Evolutionary conservation across 805 yeast species (phyloP).

Genomic region (Metschnikowia chrysomelidarum): DNA sequence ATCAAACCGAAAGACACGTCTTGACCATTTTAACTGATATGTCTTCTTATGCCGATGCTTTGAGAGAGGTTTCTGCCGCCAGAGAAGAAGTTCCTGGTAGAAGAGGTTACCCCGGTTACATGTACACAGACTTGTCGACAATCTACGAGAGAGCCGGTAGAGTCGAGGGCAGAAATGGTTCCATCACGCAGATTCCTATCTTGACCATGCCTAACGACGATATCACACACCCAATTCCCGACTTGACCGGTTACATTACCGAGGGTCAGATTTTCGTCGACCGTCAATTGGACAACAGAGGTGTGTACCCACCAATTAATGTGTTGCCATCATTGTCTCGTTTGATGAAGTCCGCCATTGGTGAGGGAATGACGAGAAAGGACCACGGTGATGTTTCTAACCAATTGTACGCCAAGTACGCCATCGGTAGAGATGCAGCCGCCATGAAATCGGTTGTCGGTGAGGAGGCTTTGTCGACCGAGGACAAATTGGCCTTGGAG

Average conservation of each 20-base stretch:
- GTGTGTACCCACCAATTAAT: constrained; percentile 98
- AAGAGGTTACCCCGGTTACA: constrained; percentile 99
- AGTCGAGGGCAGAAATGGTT: constrained; percentile 99
- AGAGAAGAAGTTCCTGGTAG: constrained; percentile 99
- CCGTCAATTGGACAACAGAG: constrained; percentile 93
- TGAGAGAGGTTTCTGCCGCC: constrained; percentile 99
- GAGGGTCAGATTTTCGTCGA: constrained; percentile 98
- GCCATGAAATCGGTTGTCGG: constrained; percentile 99
- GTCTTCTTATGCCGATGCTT: constrained; percentile 99
- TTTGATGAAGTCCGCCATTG: constrained; percentile 98
- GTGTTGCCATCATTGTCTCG: constrained; percentile 97
- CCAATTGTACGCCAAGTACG: constrained; percentile 98
- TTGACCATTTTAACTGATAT: constrained; percentile 97
- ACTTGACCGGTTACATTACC: constrained; percentile 98
- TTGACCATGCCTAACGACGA: constrained; percentile 99
- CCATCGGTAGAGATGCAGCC: constrained; percentile 99
- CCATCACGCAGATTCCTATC: constrained; percentile 98
- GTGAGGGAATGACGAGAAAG: constrained; percentile 99
- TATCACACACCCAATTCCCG: constrained; percentile 99
- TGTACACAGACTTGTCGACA: constrained; percentile 99
- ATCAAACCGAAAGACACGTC: constrained; percentile 99
- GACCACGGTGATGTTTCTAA: constrained; percentile 99
- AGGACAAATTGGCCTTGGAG: constrained; percentile 95
- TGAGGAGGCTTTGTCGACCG: constrained; percentile 97
- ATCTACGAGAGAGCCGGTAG: constrained; percentile 99